Base-by-base conservation (phyloP, 768 basidiomycete species). In the Hericium erinaceus region DNA sequence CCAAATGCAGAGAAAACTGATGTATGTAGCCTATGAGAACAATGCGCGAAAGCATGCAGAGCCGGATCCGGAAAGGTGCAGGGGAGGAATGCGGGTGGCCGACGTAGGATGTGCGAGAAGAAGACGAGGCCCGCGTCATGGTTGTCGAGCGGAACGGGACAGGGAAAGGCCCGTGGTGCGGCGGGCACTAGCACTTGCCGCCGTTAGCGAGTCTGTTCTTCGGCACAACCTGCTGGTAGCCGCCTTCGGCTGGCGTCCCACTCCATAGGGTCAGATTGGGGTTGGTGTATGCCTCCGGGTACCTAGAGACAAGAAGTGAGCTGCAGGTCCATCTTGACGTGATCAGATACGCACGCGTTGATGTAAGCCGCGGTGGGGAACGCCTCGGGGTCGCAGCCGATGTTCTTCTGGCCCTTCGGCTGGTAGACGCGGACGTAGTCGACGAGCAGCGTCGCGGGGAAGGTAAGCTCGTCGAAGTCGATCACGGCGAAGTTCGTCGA, bases 371-470 rank as follows among this genome's bases (percentile, higher is more conserved):
- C 71, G 0, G 95, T 98, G 1, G 95, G 94, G 68, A 80, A 87
- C 48, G 81, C 79, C 48, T 72, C 66, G 12, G 94, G 94, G 67
- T 89, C 85, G 67, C 94, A 98, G 15, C 94, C 93, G 54, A 92
- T 77, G 67, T 93, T 95, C 57, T 82, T 76, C 33, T 77, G 67
- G 60, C 81, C 69, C 65, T 78, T 74, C 2, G 82, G 82, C 67
- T 97, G 95, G 70, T 97, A 98, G 8, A 98, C 89, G 22, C 95
- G 82, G 56, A 98, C 82, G 73, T 87, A 97, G 67, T 97, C 92
- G 44, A 95, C 75, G 51, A 73, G 75, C 89, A 97, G 85, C 68
- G 74, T 68, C 57, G 71, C 66, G 8, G 93, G 92, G 73, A 91
- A 93, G 16, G 72, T 73, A 20, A 95, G 73, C 58, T 86, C 75